Conservation (phyloP, 805 yeast genomes). For the Lachancea mirantina region DNA sequence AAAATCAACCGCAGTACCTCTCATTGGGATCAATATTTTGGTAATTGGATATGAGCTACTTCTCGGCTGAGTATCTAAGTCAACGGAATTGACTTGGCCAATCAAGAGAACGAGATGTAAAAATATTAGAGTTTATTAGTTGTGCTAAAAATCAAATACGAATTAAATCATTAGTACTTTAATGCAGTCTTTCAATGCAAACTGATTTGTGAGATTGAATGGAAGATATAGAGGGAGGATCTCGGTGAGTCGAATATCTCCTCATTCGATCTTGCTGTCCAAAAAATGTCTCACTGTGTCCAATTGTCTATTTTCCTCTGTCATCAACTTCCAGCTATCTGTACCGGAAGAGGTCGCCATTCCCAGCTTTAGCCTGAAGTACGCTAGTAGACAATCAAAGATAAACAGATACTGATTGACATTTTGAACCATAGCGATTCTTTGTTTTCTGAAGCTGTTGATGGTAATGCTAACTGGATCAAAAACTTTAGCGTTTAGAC, state of each 20-base stretch:
- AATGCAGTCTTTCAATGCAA: too few species aligned
- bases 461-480: conserved; percentile 61
- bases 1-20: conserved; percentile 40
- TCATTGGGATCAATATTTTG: conserved; percentile 57
- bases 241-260: too few species aligned
- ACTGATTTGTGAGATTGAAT: too few species aligned
- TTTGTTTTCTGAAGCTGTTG: conserved; percentile 59
- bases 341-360: background rate
- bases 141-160: too few species aligned
- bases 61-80: conserved; percentile 40
- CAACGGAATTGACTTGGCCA: background rate
- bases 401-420: conserved; percentile 67
- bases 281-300: conserved; percentile 14
- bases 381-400: conserved; percentile 48
- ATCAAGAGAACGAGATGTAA: too few species aligned
- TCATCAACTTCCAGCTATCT: conserved; percentile 3
- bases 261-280: conserved; percentile 3
- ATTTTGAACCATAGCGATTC: conserved; percentile 81
- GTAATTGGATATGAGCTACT: conserved; percentile 66
- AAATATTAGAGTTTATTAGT: too few species aligned
- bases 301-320: conserved; percentile 3
- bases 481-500: conserved; percentile 10
- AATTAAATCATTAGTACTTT: too few species aligned
- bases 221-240: too few species aligned
- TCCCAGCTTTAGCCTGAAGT: conserved; percentile 12